A percentile compares a stretch with the other conserved stretches of the same genome.
Conservation (phyloP, 192 early-diverging fungal genomes). For the Chytriomyces sp. region DNA sequence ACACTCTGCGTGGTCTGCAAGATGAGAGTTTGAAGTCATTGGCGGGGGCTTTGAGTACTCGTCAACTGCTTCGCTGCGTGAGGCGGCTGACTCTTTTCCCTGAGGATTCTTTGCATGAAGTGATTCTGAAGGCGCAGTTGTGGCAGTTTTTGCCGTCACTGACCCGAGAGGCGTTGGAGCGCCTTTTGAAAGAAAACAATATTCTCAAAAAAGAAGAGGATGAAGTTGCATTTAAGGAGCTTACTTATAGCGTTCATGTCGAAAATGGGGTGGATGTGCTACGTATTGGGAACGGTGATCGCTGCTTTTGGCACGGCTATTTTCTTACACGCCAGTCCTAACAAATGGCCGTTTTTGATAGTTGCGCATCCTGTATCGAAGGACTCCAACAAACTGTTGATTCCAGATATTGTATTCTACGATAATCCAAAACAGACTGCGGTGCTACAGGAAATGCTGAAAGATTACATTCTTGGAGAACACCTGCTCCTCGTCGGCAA, state of each 20-base stretch:
- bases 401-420: conserved; percentile 58
- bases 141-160: conserved; percentile 75
- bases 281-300: conserved; percentile 23
- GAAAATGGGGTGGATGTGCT: conserved; percentile 11
- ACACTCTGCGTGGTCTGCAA: conserved; percentile 57
- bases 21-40: conserved; percentile 40
- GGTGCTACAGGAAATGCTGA: conserved; percentile 76
- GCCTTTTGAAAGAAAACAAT: conserved; percentile 40
- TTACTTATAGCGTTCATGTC: background rate
- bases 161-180: conserved; percentile 68
- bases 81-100: conserved; percentile 67
- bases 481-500: conserved; percentile 84
- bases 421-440: conserved; percentile 77
- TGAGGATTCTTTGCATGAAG: conserved; percentile 65
- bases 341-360: background rate
- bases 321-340: background rate
- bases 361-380: conserved; percentile 21
- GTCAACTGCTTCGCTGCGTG: conserved; percentile 76
- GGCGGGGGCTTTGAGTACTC: conserved; percentile 68
- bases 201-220: background rate
- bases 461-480: conserved; percentile 80
- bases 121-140: conserved; percentile 69
- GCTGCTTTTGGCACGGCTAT: background rate
- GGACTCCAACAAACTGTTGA: conserved; percentile 35
- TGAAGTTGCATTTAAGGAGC: background rate